phyloP scores from a whole-genome alignment of 2,329 filamentous ascomycete genomes.

The Aureobasidium sp. region DNA sequence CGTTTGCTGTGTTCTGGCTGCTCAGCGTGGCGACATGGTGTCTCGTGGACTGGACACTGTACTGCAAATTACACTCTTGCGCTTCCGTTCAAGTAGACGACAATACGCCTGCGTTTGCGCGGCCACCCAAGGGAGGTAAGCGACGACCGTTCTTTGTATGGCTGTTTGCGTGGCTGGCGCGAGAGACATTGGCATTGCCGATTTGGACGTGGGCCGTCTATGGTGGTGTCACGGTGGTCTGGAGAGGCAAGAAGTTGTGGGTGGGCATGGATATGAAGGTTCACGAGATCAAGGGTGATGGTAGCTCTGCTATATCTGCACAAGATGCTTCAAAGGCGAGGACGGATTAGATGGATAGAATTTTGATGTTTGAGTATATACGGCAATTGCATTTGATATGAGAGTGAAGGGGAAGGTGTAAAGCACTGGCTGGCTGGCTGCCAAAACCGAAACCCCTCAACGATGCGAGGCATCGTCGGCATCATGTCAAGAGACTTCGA shows the following conservation, averaged over 20 bases:
- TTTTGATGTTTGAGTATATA: no score
- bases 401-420: neutral
- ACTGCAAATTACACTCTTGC: conserved; percentile 65
- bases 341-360: neutral
- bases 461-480: no score
- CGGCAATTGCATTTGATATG: neutral
- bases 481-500: no score
- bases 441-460: no score
- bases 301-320: neutral
- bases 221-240: conserved; percentile 79
- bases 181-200: conserved; percentile 75
- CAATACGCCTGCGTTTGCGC: conserved; percentile 68
- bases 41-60: conserved; percentile 65
- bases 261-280: conserved; percentile 83
- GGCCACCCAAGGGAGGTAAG: conserved; percentile 39
- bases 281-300: conserved; percentile 34
- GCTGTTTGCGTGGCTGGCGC: conserved; percentile 74
- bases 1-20: conserved; percentile 61
- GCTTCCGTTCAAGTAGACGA: conserved; percentile 63
- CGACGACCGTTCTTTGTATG: conserved; percentile 60
- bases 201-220: conserved; percentile 88
- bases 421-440: neutral
- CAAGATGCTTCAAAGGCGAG: conserved; percentile 3
- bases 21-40: conserved; percentile 64
- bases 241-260: conserved; percentile 76